Conservation (phyloP, 306 rosid species). For the Castanea sativa region DNA sequence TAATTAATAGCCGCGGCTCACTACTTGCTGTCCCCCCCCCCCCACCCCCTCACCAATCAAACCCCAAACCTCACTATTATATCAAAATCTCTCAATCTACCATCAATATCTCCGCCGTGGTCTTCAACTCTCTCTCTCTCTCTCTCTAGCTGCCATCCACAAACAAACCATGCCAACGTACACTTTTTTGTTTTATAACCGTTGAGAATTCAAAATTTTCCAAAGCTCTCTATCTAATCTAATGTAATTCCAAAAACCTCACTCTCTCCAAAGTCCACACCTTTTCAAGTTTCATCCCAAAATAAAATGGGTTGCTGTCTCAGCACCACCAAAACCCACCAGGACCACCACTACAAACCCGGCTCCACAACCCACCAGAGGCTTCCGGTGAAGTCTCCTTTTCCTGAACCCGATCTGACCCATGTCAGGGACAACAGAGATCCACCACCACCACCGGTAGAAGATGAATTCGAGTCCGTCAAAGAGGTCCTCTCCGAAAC, state of each 20-base stretch:
- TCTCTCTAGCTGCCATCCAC: background rate
- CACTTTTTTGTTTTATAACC: conserved; percentile 30
- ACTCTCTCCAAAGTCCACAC: conserved; percentile 24
- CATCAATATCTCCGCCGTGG: background rate
- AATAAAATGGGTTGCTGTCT: conserved; percentile 91
- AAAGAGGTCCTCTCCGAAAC: conserved; percentile 90
- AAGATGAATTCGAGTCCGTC: conserved; percentile 74
- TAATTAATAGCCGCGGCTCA: background rate
- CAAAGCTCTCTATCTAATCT: background rate
- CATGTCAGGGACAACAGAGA: conserved; percentile 23
- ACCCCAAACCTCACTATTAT: background rate
- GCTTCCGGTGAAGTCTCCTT: conserved; percentile 15
- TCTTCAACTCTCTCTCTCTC: background rate
- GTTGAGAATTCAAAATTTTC: conserved; percentile 35
- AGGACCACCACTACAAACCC: conserved; percentile 21
- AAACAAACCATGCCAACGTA: background rate
- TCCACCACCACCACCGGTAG: conserved; percentile 27
- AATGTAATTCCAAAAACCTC: conserved; percentile 28
- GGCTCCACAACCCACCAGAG: conserved; percentile 15
- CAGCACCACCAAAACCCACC: conserved; percentile 41
- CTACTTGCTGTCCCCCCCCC: background rate
- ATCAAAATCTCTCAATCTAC: background rate
- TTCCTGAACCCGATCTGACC: conserved; percentile 17
- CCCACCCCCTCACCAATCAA: background rate
- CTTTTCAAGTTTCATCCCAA: conserved; percentile 8